These are phyloP conservation scores for Podila epigama DNA, from an alignment of 192 early-diverging fungal genomes.

Conservation along the genomic window DNA sequence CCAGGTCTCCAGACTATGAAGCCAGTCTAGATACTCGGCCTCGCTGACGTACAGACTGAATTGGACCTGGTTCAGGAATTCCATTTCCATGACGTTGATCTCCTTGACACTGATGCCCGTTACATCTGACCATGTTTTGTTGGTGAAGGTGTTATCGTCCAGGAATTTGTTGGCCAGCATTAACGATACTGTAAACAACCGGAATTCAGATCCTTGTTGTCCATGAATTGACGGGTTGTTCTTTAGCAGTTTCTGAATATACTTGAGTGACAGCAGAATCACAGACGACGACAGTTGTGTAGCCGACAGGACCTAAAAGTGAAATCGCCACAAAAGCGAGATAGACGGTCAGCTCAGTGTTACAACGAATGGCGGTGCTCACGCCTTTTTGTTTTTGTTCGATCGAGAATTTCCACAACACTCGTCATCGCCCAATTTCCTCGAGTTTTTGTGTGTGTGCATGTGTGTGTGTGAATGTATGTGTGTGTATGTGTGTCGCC, in stretches of 20 bases:
- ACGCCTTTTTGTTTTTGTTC: not conserved
- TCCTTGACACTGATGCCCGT: constrained; percentile 80
- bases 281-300: constrained; percentile 70
- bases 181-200: constrained; percentile 86
- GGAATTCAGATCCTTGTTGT: constrained; percentile 77
- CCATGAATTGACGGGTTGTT: constrained; percentile 65
- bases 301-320: constrained; percentile 59
- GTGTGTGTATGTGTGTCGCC: not conserved
- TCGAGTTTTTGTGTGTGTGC: not conserved
- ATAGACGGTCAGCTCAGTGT: not conserved
- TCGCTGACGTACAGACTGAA: constrained; percentile 76
- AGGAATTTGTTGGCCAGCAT: constrained; percentile 88
- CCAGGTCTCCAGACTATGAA: constrained; percentile 52
- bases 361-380: not conserved
- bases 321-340: constrained; percentile 15
- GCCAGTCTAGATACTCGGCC: constrained; percentile 77
- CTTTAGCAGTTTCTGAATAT: constrained; percentile 65
- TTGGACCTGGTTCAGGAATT: constrained; percentile 80
- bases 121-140: constrained; percentile 88
- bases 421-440: not conserved
- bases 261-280: constrained; percentile 68
- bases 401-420: no score
- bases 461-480: not conserved
- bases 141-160: constrained; percentile 91
- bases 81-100: constrained; percentile 88